Conservation (phyloP, 768 basidiomycete species). For the Suillus sp. region DNA sequence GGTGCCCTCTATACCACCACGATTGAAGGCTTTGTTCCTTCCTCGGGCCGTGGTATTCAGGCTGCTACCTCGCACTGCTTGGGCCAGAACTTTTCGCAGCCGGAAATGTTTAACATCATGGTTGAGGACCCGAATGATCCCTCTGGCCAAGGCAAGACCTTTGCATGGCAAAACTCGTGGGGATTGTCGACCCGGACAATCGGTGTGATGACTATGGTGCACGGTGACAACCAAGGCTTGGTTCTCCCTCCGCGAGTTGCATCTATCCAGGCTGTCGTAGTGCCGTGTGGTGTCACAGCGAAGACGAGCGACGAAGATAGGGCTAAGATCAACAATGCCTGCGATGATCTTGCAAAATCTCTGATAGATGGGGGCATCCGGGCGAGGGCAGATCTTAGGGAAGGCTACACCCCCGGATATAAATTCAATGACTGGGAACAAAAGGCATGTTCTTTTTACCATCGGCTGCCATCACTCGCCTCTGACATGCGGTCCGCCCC, state of each 20-base stretch:
- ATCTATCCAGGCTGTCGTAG: constrained; percentile 85
- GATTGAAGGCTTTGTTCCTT: constrained; percentile 96
- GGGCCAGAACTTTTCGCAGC: constrained; percentile 96
- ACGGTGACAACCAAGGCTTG: constrained; percentile 96
- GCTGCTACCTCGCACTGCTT: constrained; percentile 97
- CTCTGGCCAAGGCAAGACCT: constrained; percentile 64
- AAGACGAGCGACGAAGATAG: constrained; percentile 73
- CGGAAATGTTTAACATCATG: constrained; percentile 96
- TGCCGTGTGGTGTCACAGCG: constrained; percentile 93
- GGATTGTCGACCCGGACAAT: constrained; percentile 94
- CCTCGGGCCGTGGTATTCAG: constrained; percentile 96
- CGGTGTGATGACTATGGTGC: constrained; percentile 99
- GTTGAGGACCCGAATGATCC: constrained; percentile 91
- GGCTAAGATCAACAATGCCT: constrained; percentile 71
- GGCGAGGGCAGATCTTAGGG: constrained; percentile 89
- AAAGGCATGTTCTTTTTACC: constrained; percentile 55
- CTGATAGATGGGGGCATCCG: constrained; percentile 75
- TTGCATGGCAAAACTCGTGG: constrained; percentile 99
- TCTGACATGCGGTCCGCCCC: constrained; percentile 8
- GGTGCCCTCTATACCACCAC: constrained; percentile 98
- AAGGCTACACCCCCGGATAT: constrained; percentile 97
- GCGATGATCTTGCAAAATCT: constrained; percentile 72
- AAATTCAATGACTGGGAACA: constrained; percentile 99
- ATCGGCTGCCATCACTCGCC: background rate
- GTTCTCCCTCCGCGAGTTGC: constrained; percentile 98